Evolutionary conservation across 495 filamentous ascomycete genomes (phyloP).

Genomic region (Penicillium lividum): DNA sequence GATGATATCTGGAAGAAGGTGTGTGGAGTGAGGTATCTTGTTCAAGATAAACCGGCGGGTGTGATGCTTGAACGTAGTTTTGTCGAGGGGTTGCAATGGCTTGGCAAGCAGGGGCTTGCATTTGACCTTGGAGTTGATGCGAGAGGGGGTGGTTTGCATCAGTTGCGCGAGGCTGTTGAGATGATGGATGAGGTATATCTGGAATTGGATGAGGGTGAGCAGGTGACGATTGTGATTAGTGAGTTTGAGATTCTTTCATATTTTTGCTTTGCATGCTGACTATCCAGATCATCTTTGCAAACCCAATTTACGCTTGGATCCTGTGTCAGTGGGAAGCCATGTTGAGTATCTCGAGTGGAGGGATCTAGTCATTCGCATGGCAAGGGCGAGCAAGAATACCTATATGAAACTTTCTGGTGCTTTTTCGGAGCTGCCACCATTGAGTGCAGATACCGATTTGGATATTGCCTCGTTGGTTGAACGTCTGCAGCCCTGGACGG

Average conservation of each 20-base stretch:
- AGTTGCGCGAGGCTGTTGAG: slow-evolving; percentile 69
- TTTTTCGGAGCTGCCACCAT: slow-evolving; percentile 69
- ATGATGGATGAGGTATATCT: slow-evolving; percentile 68
- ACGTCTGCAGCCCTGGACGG: slow-evolving; percentile 62
- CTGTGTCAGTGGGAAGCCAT: slow-evolving; percentile 45
- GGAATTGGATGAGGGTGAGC: slow-evolving; percentile 49
- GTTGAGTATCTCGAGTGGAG: slow-evolving; percentile 58
- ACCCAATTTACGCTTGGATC: slow-evolving; percentile 62
- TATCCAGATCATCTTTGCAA: slow-evolving; percentile 81
- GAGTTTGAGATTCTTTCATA: slow-evolving; percentile 18
- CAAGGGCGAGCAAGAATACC: slow-evolving; percentile 52
- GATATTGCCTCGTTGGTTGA: slow-evolving; percentile 45
- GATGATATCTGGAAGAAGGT: slow-evolving; percentile 52
- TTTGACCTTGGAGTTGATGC: slow-evolving; percentile 88
- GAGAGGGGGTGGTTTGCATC: slow-evolving; percentile 63
- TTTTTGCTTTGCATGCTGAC: slow-evolving; percentile 9
- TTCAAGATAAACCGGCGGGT: slow-evolving; percentile 72
- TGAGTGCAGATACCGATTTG: slow-evolving; percentile 32
- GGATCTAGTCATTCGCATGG: slow-evolving; percentile 44
- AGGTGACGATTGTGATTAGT: slow-evolving; percentile 69
- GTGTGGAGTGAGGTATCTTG: slow-evolving; percentile 74
- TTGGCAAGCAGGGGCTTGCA: slow-evolving; percentile 60
- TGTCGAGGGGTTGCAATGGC: slow-evolving; percentile 65
- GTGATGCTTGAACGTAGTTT: slow-evolving; percentile 61
- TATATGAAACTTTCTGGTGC: slow-evolving; percentile 90